Evolutionary conservation across 768 basidiomycete genomes (phyloP).

Genomic region (Fomitopsis pulvina): DNA sequence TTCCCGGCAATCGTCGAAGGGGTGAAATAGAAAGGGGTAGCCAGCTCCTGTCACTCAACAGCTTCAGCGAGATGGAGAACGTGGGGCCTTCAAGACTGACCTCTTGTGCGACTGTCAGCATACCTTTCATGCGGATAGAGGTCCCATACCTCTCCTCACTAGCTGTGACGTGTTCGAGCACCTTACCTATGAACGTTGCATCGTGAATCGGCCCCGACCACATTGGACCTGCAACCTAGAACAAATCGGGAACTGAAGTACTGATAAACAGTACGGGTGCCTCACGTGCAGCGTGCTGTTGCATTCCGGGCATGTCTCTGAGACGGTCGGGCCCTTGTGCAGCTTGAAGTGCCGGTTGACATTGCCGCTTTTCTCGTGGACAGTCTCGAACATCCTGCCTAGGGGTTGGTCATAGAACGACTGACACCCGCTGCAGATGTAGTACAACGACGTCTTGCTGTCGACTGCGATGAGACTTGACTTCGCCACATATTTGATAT

Average conservation of each 20-base stretch:
- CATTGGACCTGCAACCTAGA: constrained; percentile 89
- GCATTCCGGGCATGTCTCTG: constrained; percentile 77
- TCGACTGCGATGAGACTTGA: not conserved
- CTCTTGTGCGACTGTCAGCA: constrained; percentile 87
- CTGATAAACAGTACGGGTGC: constrained; percentile 2
- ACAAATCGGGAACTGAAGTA: not conserved
- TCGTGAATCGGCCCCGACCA: constrained; percentile 91
- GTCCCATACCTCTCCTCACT: constrained; percentile 71
- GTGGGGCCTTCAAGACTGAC: constrained; percentile 33
- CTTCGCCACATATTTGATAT: not conserved
- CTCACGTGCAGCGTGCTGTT: constrained; percentile 68
- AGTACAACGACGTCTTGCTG: constrained; percentile 84
- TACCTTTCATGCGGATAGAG: constrained; percentile 82
- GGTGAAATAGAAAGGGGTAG: constrained; percentile 81
- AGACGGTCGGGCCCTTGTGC: constrained; percentile 57
- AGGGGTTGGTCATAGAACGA: constrained; percentile 78
- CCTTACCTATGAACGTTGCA: constrained; percentile 60
- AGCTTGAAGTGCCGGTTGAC: constrained; percentile 67
- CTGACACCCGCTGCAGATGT: constrained; percentile 82
- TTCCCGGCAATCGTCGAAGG: constrained; percentile 71
- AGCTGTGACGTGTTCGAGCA: constrained; percentile 64
- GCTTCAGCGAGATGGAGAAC: not conserved
- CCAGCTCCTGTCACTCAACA: constrained; percentile 51
- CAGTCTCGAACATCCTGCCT: constrained; percentile 63
- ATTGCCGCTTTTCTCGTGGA: constrained; percentile 46